Percentiles rank a stretch among this genome's conserved stretches.
phyloP scores from a whole-genome alignment of 1,284 basidiomycete species.

The Marasmius tenuissimus region DNA sequence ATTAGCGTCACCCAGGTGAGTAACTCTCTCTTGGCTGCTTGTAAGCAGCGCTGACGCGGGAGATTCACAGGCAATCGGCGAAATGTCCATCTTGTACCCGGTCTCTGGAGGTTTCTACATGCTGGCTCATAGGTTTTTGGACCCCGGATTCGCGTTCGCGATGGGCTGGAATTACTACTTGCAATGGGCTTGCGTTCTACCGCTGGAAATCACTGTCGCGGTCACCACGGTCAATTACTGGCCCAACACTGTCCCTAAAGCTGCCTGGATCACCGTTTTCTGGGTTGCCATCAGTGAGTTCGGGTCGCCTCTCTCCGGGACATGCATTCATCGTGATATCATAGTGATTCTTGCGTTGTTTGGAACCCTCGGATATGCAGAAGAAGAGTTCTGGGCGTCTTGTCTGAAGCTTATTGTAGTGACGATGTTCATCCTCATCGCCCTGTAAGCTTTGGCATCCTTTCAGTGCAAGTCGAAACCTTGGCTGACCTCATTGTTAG shows the following conservation, averaged over 20 bases:
- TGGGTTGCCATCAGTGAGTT: slow-evolving; percentile 40
- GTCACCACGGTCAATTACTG: slow-evolving; percentile 45
- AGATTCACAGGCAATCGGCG: slow-evolving; percentile 36
- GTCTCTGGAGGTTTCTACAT: slow-evolving; percentile 54
- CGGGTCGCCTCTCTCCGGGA: background rate
- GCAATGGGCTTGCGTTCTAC: slow-evolving; percentile 43
- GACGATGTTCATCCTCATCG: slow-evolving; percentile 55
- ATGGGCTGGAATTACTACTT: slow-evolving; percentile 53
- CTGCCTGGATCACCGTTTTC: slow-evolving; percentile 51
- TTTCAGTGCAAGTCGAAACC: slow-evolving; percentile 23
- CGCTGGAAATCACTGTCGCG: slow-evolving; percentile 44
- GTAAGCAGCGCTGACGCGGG: background rate
- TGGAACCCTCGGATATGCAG: slow-evolving; percentile 49
- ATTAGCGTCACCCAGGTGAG: slow-evolving; percentile 45
- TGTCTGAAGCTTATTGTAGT: slow-evolving; percentile 56
- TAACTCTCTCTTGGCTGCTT: background rate
- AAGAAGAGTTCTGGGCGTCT: slow-evolving; percentile 58
- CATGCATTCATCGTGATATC: slow-evolving; percentile 2
- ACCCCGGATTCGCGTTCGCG: slow-evolving; percentile 53
- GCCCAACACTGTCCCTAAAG: slow-evolving; percentile 34
- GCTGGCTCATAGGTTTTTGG: slow-evolving; percentile 43
- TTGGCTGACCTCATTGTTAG: background rate
- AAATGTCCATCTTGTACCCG: slow-evolving; percentile 55
- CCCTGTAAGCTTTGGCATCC: slow-evolving; percentile 31
- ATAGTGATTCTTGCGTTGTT: slow-evolving; percentile 37